Base-by-base conservation (phyloP, 768 basidiomycete species). In the Podaxis sp. region DNA sequence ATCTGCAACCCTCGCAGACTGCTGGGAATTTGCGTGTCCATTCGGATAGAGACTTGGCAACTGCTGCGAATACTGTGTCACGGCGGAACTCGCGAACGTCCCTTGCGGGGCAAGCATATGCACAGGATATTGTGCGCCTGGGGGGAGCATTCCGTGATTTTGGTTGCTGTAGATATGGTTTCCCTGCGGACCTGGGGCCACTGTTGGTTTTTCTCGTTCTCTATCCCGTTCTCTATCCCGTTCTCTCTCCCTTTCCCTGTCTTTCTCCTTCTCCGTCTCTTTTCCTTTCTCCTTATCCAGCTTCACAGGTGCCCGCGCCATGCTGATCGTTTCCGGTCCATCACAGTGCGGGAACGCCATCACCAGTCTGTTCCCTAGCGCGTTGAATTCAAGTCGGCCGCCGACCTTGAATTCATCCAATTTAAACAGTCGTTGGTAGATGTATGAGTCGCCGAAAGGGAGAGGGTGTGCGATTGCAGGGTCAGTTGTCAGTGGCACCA, bases 371-470 rank as follows among this genome's bases (percentile, higher is more conserved):
- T 67, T 68, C 4, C 83, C 79, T 47, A 86, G 69, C 0, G 79
- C 71, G 7, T 79, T 78, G 62, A 89, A 89, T 63, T 83, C 78
- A 36, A 89, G 80, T 29, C 77, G 71, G 0, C 78, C 78, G 17
- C 88, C 87, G 15, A 90, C 67, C 68, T 85, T 87, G 70, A 89
- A 85, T 15, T 75, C 72, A 67, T 89, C 87, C 22, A 76, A 77
- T 71, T 87, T 87, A 82, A 84, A 89, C 68, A 90, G 75, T 19
- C 87, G 84, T 66, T 88, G 86, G 71, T 84, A 89, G 61, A 85
- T 72, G 67, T 80, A 84, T 2, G 84, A 80, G 58, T 83, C 80
- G 59, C 74, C 73, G 67, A 77, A 77, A 13, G 79, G 76, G 52
- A 80, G 71, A 13, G 69, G 66, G 40, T 77, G 75, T 24, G 71